phyloP scores from a whole-genome alignment of 352 stramenopile genomes.

The Discostella stelligera region DNA sequence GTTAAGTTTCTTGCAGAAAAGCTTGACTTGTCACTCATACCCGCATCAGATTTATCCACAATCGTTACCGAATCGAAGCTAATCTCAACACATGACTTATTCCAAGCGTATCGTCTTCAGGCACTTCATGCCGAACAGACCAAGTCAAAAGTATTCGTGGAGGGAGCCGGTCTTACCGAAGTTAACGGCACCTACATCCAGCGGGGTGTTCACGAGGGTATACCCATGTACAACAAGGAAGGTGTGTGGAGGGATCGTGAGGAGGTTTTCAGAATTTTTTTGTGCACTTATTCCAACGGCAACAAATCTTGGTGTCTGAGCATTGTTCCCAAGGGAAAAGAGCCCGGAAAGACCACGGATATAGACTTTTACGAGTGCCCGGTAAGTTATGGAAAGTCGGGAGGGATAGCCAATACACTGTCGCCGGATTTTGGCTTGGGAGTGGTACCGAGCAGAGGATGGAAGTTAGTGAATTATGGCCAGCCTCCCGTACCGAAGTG shows the following conservation, averaged over 20 bases:
- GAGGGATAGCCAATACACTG: not conserved
- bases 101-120: slow-evolving; percentile 45
- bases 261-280: slow-evolving; percentile 47
- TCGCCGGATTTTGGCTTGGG: slow-evolving; percentile 28
- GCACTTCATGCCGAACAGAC: slow-evolving; percentile 46
- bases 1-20: slow-evolving; percentile 32
- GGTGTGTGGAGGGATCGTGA: slow-evolving; percentile 46
- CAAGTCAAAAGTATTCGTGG: slow-evolving; percentile 46
- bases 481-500: slow-evolving; percentile 42
- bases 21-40: slow-evolving; percentile 48
- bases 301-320: slow-evolving; percentile 49
- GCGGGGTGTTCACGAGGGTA: slow-evolving; percentile 46
- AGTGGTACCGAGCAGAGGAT: slow-evolving; percentile 35
- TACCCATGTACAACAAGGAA: slow-evolving; percentile 51
- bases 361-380: slow-evolving; percentile 54
- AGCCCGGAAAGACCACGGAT: slow-evolving; percentile 48
- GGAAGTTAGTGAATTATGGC: slow-evolving; percentile 47
- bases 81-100: slow-evolving; percentile 34
- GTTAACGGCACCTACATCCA: slow-evolving; percentile 50
- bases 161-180: slow-evolving; percentile 39
- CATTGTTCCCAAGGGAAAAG: slow-evolving; percentile 47
- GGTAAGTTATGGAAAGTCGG: slow-evolving; percentile 41
- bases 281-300: slow-evolving; percentile 54
- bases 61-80: slow-evolving; percentile 42
- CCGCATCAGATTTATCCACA: slow-evolving; percentile 39